A percentile compares a stretch with the other conserved stretches of the same genome.
These are phyloP conservation scores for Candida ascalaphidarum DNA, from an alignment of 805 yeast genomes.

Conservation along the genomic window DNA sequence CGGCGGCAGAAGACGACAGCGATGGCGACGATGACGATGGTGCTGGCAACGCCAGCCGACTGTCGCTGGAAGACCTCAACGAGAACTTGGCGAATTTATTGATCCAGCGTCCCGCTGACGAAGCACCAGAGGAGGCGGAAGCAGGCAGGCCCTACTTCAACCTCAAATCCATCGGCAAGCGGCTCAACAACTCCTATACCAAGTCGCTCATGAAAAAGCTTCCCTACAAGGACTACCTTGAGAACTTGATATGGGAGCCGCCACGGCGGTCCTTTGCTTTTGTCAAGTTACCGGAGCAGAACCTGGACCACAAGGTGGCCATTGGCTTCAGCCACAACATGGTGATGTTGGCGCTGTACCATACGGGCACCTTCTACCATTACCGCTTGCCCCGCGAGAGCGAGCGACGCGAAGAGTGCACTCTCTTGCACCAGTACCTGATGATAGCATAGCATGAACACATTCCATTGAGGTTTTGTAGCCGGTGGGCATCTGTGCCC, in stretches of 20 bases:
- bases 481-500: too few relatives aligned
- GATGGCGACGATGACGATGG: constrained; percentile 10
- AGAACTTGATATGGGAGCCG: constrained; percentile 33
- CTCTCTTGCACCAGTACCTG: too few relatives aligned
- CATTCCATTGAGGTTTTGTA: too few relatives aligned
- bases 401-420: too few relatives aligned
- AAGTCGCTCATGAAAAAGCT: constrained; percentile 27
- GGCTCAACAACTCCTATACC: constrained; percentile 28
- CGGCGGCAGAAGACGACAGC: constrained; percentile 3
- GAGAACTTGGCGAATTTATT: constrained; percentile 33
- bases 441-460: too few relatives aligned
- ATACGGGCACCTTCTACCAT: constrained; percentile 29
- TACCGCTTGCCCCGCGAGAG: constrained; percentile 31
- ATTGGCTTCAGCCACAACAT: constrained; percentile 28
- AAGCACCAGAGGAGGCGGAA: too few relatives aligned
- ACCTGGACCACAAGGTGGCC: constrained; percentile 15
- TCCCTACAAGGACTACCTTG: constrained; percentile 33
- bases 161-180: constrained; percentile 16
- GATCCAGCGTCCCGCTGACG: constrained; percentile 11
- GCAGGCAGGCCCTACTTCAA: constrained; percentile 8
- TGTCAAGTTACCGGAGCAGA: constrained; percentile 25
- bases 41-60: constrained; percentile 11
- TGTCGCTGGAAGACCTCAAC: constrained; percentile 31
- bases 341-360: constrained; percentile 29
- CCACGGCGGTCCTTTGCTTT: constrained; percentile 35